These are phyloP conservation scores for Hymenotorrendiella dingleyae DNA, from an alignment of 2,329 filamentous ascomycete species.

Conservation along the genomic window DNA sequence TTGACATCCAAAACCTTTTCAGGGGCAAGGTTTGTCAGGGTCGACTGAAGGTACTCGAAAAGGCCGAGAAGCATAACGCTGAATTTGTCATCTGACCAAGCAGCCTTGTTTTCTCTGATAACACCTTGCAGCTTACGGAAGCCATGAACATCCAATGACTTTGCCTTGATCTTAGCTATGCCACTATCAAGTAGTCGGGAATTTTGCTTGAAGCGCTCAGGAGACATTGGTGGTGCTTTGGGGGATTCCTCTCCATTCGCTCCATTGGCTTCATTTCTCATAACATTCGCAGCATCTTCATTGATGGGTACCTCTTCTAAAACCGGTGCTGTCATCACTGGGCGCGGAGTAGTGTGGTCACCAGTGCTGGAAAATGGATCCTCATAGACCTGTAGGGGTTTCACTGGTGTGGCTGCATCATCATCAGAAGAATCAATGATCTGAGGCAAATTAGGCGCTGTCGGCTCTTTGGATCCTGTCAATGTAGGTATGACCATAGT, in stretches of 20 bases:
- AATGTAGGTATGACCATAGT: slow-evolving; percentile 46
- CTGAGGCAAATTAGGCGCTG: slow-evolving; percentile 26
- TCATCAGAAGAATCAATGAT: slow-evolving; percentile 37
- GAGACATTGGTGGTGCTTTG: slow-evolving; percentile 30
- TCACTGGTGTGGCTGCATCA: slow-evolving; percentile 25
- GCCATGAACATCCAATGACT: slow-evolving; percentile 72
- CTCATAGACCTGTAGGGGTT: slow-evolving; percentile 50
- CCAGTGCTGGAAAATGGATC: slow-evolving; percentile 48
- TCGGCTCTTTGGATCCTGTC: slow-evolving; percentile 31
- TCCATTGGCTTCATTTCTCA: slow-evolving; percentile 15
- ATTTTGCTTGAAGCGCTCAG: slow-evolving; percentile 52
- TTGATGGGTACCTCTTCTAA: slow-evolving; percentile 57
- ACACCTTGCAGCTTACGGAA: slow-evolving; percentile 74
- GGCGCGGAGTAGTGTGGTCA: slow-evolving; percentile 41
- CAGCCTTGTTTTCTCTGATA: slow-evolving; percentile 58
- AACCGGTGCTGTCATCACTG: slow-evolving; percentile 42
- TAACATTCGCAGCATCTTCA: slow-evolving; percentile 36
- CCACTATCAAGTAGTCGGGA: slow-evolving; percentile 65
- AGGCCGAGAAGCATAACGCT: slow-evolving; percentile 61
- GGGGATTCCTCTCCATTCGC: slow-evolving; percentile 11
- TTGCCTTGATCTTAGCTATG: slow-evolving; percentile 64
- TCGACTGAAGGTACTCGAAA: slow-evolving; percentile 66
- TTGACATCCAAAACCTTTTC: slow-evolving; percentile 68
- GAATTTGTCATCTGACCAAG: slow-evolving; percentile 63
- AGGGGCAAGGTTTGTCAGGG: slow-evolving; percentile 45